phyloP scores from a whole-genome alignment of 2,329 filamentous ascomycete genomes.

The Hypoxylon sp. region DNA sequence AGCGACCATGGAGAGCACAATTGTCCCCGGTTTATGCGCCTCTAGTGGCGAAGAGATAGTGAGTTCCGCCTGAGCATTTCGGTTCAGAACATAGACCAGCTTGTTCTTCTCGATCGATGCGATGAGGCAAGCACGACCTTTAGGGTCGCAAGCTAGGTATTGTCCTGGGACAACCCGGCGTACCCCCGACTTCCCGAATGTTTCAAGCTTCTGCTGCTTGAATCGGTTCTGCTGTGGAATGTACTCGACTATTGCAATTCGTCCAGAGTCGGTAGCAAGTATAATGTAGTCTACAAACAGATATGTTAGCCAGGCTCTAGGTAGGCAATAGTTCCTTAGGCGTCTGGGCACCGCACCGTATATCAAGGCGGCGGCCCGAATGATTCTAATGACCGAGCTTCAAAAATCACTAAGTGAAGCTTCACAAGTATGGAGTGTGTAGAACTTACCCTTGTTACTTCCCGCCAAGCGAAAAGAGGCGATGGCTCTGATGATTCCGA shows the following conservation, averaged over 20 bases:
- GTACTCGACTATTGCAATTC: constrained; percentile 95
- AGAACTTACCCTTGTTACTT: constrained; percentile 90
- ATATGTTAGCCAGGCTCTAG: constrained; percentile 44
- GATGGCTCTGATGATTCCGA: constrained; percentile 93
- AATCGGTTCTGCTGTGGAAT: constrained; percentile 88
- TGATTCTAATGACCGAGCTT: constrained; percentile 69
- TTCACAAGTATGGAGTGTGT: constrained; percentile 59
- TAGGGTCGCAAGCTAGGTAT: constrained; percentile 95
- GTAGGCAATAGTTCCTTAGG: constrained; percentile 37
- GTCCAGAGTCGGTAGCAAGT: constrained; percentile 93
- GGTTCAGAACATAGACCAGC: constrained; percentile 97
- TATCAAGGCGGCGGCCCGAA: constrained; percentile 46
- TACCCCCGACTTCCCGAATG: constrained; percentile 96
- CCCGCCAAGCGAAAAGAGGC: constrained; percentile 93
- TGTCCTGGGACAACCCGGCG: constrained; percentile 95
- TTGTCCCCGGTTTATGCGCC: constrained; percentile 91
- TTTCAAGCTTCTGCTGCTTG: constrained; percentile 92
- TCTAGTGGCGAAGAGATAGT: constrained; percentile 98
- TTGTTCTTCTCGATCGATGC: constrained; percentile 99
- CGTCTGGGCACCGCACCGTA: constrained; percentile 46
- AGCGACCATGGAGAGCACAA: constrained; percentile 89
- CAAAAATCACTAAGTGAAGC: constrained; percentile 80
- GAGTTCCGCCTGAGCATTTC: constrained; percentile 92
- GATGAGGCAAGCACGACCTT: constrained; percentile 94
- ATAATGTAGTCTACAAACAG: constrained; percentile 87